These are phyloP conservation scores for Termitomyces sp. DNA, from an alignment of 768 basidiomycete species.

Conservation along the genomic window DNA sequence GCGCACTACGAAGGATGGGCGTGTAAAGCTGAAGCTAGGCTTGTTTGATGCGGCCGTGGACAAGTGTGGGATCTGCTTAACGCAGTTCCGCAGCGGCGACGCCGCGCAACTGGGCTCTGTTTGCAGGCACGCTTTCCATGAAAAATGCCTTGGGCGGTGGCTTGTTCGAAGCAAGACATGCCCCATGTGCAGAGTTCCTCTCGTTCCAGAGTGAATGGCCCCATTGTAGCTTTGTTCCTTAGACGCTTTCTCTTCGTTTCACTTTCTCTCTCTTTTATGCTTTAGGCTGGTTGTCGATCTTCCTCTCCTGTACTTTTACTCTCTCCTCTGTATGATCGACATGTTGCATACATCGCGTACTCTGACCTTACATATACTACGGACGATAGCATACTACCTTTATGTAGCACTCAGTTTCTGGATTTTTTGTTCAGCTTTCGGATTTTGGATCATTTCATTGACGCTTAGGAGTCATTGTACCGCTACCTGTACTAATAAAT, in stretches of 20 bases:
- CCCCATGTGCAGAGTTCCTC: slow-evolving; percentile 56
- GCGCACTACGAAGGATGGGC: slow-evolving; percentile 59
- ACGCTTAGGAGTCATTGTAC: too few species aligned
- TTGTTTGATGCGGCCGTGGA: slow-evolving; percentile 62
- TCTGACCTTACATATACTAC: not conserved
- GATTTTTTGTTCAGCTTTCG: not conserved
- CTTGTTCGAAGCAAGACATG: slow-evolving; percentile 57
- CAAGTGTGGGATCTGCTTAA: slow-evolving; percentile 71
- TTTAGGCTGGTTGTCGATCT: not conserved
- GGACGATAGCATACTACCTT: not conserved
- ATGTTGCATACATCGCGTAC: not conserved
- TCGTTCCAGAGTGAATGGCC: slow-evolving; percentile 27
- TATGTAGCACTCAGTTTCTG: not conserved
- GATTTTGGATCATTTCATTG: not conserved
- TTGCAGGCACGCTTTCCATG: slow-evolving; percentile 69
- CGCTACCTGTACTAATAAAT: too few species aligned
- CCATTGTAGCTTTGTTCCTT: slow-evolving; percentile 11
- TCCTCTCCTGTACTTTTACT: not conserved
- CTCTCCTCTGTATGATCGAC: not conserved
- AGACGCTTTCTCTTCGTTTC: not conserved
- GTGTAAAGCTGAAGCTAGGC: slow-evolving; percentile 66
- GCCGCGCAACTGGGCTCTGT: slow-evolving; percentile 48
- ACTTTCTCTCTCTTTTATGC: not conserved
- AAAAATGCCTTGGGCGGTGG: slow-evolving; percentile 61
- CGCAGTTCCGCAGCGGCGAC: slow-evolving; percentile 62